Base-by-base conservation (phyloP, 2,329 filamentous ascomycete genomes). In the Trichoderma harzianum region DNA sequence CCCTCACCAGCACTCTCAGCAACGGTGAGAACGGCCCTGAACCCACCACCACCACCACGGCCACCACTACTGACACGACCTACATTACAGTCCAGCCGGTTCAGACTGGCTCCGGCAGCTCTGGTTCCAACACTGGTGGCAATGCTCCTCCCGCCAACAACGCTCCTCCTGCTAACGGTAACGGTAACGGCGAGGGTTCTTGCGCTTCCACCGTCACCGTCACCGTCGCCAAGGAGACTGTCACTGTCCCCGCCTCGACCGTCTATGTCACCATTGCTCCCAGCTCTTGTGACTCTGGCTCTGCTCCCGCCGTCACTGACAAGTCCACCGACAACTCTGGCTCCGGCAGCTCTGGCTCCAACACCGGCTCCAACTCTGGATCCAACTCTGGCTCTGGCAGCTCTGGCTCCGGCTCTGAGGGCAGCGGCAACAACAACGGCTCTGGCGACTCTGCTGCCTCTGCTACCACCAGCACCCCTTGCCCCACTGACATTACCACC, bases 31-130 rank as follows among this genome's bases (percentile, higher is more conserved):
- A 28, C 32, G 39, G 73, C 32, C 71, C 72, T 18, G 78, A 82
- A 62, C 71, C 74, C 26, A 83, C 82, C 70, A 82, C 82, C 21
- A 84, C 82, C 69, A 78, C 76, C 62, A 83, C 81, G 68, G 75
- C 77, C 58, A 83, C 82, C 75, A 78, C 76, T 67, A 83, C 80
- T 62, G 74, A 76, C 39, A 83, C 81, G 62, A 75, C 76, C 66
- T 82, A 80, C 72, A 75, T 82, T 73, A 82, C 79, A 61, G 76
- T 77, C 69, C 74, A 76, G 64, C 72, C 76, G 34, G 78, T 77
- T 63, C 71, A 74, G 26, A 71, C 75, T 32, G 72, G 74, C 51
- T 18, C 39, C 16, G 75, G 72, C 21, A 69, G 77, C 72, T 72
- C 73, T 28, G 67, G 67, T 12, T 72, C 62, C 75, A 77, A 36